Conservation (phyloP, 169 alveolate species). For the Plasmodium sp. region DNA sequence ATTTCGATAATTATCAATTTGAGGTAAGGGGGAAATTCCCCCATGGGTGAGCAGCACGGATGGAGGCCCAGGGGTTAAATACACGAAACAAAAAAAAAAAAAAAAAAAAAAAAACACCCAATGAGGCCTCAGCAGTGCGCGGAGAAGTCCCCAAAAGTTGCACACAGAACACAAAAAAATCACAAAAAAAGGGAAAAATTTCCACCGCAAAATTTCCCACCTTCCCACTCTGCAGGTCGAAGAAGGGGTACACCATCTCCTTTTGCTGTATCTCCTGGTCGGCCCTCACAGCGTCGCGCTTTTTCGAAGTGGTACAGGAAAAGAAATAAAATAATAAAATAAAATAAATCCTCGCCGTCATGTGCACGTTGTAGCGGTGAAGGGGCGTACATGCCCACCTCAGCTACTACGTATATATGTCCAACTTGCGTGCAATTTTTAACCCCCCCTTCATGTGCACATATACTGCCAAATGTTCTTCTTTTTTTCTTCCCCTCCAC, state of each 20-base stretch:
- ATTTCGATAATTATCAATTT: slow-evolving; percentile 82
- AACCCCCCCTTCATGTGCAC: neutral
- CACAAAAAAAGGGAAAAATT: neutral
- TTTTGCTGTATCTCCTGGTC: slow-evolving; percentile 82
- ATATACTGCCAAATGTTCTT: neutral
- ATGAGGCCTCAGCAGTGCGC: neutral
- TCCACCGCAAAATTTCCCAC: neutral
- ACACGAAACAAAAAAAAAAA: neutral
- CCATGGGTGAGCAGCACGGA: neutral
- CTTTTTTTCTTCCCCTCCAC: slow-evolving; percentile 8
- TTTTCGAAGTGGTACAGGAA: slow-evolving; percentile 81
- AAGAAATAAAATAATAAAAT: neutral
- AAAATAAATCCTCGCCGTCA: no score
- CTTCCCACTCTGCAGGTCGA: slow-evolving; percentile 18
- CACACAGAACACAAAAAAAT: neutral
- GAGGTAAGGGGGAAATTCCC: slow-evolving; percentile 30
- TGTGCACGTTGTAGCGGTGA: neutral
- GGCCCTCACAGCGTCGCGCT: slow-evolving; percentile 89
- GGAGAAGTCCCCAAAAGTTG: neutral
- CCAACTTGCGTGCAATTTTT: neutral
- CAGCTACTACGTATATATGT: neutral
- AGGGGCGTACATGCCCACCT: neutral
- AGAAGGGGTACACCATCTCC: slow-evolving; percentile 77
- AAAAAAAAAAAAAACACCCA: neutral
- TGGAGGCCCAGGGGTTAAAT: neutral